Conservation (phyloP, 306 rosid genomes). For the Vigna reflexopilosa region DNA sequence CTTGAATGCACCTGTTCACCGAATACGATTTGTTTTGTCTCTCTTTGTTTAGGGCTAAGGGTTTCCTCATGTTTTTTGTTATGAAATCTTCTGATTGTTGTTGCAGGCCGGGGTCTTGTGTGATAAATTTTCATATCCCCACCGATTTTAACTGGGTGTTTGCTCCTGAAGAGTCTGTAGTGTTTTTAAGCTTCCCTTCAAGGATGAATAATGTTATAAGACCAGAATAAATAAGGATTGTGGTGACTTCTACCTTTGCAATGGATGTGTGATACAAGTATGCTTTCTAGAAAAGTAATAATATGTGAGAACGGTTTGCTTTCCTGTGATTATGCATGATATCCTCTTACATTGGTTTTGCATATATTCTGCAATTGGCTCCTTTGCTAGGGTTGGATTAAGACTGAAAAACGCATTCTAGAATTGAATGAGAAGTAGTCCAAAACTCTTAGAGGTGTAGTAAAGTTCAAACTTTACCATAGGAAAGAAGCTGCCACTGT, state of each 20-base stretch:
- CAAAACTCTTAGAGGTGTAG: too few relatives aligned
- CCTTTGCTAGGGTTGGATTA: too few relatives aligned
- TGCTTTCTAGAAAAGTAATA: too few relatives aligned
- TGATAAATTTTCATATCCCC: not conserved
- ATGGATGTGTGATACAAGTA: not conserved
- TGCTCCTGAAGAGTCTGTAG: not conserved
- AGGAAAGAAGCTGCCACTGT: too few relatives aligned
- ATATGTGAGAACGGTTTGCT: too few relatives aligned
- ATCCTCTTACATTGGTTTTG: too few relatives aligned
- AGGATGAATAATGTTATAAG: slow-evolving; percentile 34
- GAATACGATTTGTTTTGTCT: too few relatives aligned
- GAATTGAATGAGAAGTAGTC: too few relatives aligned
- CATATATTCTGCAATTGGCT: not conserved
- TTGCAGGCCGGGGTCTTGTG: slow-evolving; percentile 34
- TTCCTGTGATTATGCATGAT: too few relatives aligned
- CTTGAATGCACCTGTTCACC: not conserved
- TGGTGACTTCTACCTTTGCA: not conserved
- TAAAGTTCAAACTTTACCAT: too few relatives aligned
- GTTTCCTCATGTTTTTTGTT: not conserved
- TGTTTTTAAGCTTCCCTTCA: slow-evolving; percentile 6
- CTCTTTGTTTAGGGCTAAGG: too few relatives aligned
- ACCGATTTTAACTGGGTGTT: not conserved
- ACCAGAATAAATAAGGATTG: slow-evolving; percentile 1
- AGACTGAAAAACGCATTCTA: too few relatives aligned
- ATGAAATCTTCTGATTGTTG: slow-evolving; percentile 24